phyloP scores from a whole-genome alignment of 2,329 filamentous ascomycete genomes.

The Dactylonectria macrodidyma region DNA sequence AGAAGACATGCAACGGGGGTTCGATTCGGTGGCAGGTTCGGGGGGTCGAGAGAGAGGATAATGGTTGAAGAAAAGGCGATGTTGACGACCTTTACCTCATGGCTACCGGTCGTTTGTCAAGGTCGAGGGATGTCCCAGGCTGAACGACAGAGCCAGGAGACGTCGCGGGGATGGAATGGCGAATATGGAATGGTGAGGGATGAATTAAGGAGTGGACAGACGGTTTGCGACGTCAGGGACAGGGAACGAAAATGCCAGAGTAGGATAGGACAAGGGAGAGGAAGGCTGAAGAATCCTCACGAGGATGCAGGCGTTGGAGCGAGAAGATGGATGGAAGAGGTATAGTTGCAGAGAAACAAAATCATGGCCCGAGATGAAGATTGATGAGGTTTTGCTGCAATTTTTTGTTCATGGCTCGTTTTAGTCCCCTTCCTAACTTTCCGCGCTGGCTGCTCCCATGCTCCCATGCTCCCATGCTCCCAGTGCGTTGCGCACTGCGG shows the following conservation, averaged over 20 bases:
- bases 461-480: too few species aligned
- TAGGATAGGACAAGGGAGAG: not conserved
- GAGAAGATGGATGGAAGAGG: not conserved
- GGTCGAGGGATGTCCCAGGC: conserved; percentile 9
- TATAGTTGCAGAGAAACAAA: conserved; percentile 18
- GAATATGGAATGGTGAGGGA: not conserved
- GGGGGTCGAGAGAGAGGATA: not conserved
- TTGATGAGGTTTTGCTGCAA: not conserved
- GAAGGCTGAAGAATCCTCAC: not conserved
- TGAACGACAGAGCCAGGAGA: conserved; percentile 6
- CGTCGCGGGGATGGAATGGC: not conserved
- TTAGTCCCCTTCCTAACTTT: too few species aligned
- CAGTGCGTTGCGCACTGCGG: conserved; percentile 19
- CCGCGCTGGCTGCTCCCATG: not conserved
- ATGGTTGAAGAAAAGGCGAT: conserved; percentile 1
- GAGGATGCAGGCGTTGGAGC: not conserved
- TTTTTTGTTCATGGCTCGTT: too few species aligned
- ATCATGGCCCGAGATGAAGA: conserved; percentile 14
- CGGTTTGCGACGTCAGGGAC: conserved; percentile 11
- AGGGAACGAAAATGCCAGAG: conserved; percentile 3
- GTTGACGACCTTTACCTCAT: conserved; percentile 5
- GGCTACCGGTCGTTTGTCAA: not conserved
- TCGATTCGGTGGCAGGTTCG: conserved; percentile 5
- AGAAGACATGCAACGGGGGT: conserved; percentile 21
- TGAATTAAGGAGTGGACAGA: conserved; percentile 16